Percentiles rank a stretch among this genome's conserved stretches.
Evolutionary conservation across 495 filamentous ascomycete genomes (phyloP).

Genomic region (Penicillium egyptiacum): DNA sequence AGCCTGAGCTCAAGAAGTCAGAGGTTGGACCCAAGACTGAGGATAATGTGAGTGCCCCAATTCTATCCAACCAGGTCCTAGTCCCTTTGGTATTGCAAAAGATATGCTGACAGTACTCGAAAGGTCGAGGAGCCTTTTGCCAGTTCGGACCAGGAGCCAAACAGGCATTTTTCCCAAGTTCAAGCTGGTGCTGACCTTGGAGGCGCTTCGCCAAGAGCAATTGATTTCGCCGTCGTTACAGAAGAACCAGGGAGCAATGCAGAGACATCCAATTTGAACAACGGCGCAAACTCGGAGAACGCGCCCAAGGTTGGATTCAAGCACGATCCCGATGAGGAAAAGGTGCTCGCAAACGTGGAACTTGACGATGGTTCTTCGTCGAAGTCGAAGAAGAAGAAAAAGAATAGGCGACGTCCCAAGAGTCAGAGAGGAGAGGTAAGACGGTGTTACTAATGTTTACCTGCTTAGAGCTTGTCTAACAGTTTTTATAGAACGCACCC

Average conservation of each 20-base stretch:
- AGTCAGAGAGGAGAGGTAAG: slow-evolving; percentile 48
- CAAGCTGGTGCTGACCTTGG: neutral
- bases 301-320: neutral
- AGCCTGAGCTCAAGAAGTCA: neutral
- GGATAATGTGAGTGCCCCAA: neutral
- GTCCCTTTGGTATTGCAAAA: neutral
- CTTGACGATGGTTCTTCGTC: neutral
- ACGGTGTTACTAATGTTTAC: neutral
- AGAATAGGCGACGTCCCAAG: slow-evolving; percentile 42
- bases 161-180: neutral
- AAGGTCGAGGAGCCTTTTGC: neutral
- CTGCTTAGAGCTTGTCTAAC: neutral
- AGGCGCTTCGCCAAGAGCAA: neutral
- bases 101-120: neutral
- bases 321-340: slow-evolving; percentile 15
- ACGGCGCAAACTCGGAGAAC: no score
- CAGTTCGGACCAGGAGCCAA: neutral
- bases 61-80: neutral
- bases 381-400: slow-evolving; percentile 24
- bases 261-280: neutral
- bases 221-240: neutral
- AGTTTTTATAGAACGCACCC: slow-evolving; percentile 38
- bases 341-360: slow-evolving; percentile 13
- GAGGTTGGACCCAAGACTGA: neutral
- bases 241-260: neutral